Percentiles rank a stretch among this genome's conserved stretches.
Conservation (phyloP, 768 basidiomycete species). For the Leccinum subgranulosum region DNA sequence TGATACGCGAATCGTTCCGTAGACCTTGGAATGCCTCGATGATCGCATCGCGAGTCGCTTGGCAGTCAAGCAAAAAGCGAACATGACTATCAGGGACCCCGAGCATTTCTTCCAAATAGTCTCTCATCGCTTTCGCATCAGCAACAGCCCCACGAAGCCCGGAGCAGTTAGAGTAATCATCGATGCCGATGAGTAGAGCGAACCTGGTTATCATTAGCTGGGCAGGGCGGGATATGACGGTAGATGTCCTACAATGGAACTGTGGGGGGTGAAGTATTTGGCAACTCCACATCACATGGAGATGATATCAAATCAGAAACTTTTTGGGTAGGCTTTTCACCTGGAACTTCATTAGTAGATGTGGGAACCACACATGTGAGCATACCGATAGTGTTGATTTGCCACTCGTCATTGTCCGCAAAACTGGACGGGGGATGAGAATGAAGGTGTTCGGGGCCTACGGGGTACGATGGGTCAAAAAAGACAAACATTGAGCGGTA, state of each 20-base stretch:
- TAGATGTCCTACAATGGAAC: not conserved
- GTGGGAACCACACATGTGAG: not conserved
- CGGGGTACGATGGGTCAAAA: not conserved
- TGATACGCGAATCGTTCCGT: slow-evolving; percentile 21
- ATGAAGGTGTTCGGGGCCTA: not conserved
- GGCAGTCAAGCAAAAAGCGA: slow-evolving; percentile 34
- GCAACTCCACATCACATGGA: not conserved
- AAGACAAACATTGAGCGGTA: not conserved
- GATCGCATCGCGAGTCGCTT: slow-evolving; percentile 38
- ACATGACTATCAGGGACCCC: slow-evolving; percentile 34
- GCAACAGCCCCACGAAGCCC: slow-evolving; percentile 36
- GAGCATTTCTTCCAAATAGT: slow-evolving; percentile 31
- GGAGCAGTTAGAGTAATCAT: slow-evolving; percentile 31
- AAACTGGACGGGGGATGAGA: not conserved
- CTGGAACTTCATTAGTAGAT: not conserved
- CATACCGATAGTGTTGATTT: not conserved
- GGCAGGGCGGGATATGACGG: not conserved
- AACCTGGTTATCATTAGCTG: slow-evolving; percentile 12
- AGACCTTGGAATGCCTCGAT: slow-evolving; percentile 26
- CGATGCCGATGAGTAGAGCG: slow-evolving; percentile 44
- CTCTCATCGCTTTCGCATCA: slow-evolving; percentile 39
- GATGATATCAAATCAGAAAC: not conserved
- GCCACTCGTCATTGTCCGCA: not conserved
- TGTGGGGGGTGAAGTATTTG: not conserved
- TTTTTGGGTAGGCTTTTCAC: not conserved